Percentiles rank a stretch among this genome's conserved stretches.
Conservation (phyloP, 495 filamentous ascomycete genomes). For the Xylaria intraflava region DNA sequence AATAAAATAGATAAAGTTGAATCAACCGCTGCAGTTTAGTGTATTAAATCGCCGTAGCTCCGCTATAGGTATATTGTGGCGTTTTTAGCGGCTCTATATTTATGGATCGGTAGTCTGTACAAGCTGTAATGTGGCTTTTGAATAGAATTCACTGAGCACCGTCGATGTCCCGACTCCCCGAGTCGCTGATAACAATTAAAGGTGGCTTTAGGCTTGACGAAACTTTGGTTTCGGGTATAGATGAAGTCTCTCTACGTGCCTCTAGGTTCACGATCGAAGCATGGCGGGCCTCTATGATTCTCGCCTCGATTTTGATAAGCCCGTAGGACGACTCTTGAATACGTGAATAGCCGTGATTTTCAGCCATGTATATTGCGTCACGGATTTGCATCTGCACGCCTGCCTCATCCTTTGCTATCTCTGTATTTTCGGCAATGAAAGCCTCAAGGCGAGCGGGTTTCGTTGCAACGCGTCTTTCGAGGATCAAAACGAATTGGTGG, state of each 20-base stretch:
- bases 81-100: too few species aligned
- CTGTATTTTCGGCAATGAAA: neutral
- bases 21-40: too few species aligned
- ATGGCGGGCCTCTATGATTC: conserved; percentile 6
- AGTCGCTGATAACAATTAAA: neutral
- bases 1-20: too few species aligned
- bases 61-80: too few species aligned
- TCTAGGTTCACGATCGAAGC: conserved; percentile 2
- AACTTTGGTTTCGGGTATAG: neutral
- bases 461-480: neutral
- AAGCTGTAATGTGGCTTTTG: too few species aligned
- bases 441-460: neutral
- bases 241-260: neutral
- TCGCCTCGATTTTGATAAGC: neutral
- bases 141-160: too few species aligned
- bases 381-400: neutral
- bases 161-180: too few species aligned
- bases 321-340: neutral
- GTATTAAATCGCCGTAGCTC: too few species aligned
- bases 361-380: neutral
- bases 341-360: neutral
- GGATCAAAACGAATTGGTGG: neutral
- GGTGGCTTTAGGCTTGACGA: neutral
- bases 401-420: neutral
- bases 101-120: too few species aligned